These are phyloP conservation scores for Rhododendron williamsianum DNA, from an alignment of 148 eudicot genomes.

Conservation along the genomic window DNA sequence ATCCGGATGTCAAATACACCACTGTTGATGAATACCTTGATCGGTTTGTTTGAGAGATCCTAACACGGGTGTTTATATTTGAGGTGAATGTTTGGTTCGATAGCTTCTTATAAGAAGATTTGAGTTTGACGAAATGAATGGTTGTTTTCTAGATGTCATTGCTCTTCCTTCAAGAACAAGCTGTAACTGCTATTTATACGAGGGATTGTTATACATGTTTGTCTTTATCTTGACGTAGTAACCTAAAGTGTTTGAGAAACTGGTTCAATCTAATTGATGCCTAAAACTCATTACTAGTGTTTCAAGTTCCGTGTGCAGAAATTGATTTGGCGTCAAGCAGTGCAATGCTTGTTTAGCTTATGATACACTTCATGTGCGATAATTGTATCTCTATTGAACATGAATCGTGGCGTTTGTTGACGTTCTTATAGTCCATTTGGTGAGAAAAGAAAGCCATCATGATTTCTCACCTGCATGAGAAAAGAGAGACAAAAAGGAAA, in stretches of 20 bases:
- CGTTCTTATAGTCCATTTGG: not conserved
- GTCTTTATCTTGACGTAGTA: not conserved
- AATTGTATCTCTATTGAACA: not conserved
- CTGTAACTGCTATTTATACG: not conserved
- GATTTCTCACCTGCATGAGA: not conserved
- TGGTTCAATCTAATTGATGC: not conserved
- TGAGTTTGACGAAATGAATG: not conserved
- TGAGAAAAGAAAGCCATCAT: not conserved
- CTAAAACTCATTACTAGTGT: not conserved
- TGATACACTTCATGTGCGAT: not conserved
- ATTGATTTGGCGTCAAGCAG: not conserved
- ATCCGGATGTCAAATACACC: constrained; percentile 71
- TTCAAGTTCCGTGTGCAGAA: not conserved
- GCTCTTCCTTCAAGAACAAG: not conserved
- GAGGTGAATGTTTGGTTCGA: not conserved
- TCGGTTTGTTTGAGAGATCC: constrained; percentile 28
- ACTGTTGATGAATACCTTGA: constrained; percentile 55
- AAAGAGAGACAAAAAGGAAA: not conserved
- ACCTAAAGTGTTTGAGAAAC: not conserved
- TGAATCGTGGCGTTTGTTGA: not conserved
- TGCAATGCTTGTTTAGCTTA: not conserved
- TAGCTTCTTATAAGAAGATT: not conserved
- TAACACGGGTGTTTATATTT: not conserved
- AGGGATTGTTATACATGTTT: not conserved
- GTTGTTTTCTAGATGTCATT: not conserved